Conservation (phyloP, 176 grass and related monocot genomes). For the Aegilops tauschii region DNA sequence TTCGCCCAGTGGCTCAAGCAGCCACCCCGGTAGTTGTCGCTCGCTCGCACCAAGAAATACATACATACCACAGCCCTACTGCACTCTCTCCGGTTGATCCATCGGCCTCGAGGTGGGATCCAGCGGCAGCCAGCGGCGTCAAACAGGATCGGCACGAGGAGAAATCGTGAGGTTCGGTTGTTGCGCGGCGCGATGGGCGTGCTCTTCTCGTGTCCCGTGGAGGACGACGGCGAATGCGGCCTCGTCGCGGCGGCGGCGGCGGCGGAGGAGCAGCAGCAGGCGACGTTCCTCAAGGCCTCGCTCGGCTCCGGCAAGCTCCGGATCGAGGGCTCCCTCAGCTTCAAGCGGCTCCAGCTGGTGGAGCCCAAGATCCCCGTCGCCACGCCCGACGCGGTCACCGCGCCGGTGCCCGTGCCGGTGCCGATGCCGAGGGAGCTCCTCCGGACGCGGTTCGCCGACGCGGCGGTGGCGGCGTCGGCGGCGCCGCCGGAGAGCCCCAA, state of each 20-base stretch:
- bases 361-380: constrained; percentile 50
- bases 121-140: neutral
- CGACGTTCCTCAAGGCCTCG: constrained; percentile 45
- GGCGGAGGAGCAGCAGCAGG: constrained; percentile 21
- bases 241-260: neutral
- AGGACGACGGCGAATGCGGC: constrained; percentile 4
- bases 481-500: constrained; percentile 44
- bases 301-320: constrained; percentile 58
- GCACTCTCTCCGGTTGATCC: neutral
- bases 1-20: neutral
- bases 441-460: constrained; percentile 17
- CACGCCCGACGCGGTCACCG: constrained; percentile 22
- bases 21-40: constrained; percentile 14
- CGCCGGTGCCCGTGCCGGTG: constrained; percentile 26
- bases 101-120: neutral
- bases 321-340: constrained; percentile 60
- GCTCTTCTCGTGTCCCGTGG: constrained; percentile 51
- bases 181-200: constrained; percentile 26
- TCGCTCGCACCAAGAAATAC: constrained; percentile 6
- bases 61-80: neutral
- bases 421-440: constrained; percentile 28
- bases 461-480: neutral
- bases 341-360: constrained; percentile 51
- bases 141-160: neutral
- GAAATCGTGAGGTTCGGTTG: neutral